Evolutionary conservation across 2,329 filamentous ascomycete species (phyloP).

Genomic region (Nemania bipapillata): DNA sequence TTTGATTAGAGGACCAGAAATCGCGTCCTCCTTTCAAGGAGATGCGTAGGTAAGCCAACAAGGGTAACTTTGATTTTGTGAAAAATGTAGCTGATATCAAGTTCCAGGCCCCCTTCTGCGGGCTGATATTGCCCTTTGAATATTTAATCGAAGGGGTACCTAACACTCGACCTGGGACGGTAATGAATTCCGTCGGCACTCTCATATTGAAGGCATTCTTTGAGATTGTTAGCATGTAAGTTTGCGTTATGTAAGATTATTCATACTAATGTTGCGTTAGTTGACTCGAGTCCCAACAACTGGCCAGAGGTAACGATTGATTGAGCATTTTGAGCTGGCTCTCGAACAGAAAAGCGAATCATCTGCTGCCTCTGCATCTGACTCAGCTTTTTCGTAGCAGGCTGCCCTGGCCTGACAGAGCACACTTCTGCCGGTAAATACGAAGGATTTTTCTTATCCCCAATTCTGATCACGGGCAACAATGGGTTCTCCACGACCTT

Average conservation of each 20-base stretch:
- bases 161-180: conserved; percentile 23
- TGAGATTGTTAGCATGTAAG: conserved; percentile 59
- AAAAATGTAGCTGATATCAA: conserved; percentile 16
- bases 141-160: conserved; percentile 7
- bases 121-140: neutral
- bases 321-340: conserved; percentile 72
- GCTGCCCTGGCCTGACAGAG: conserved; percentile 74
- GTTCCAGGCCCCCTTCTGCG: conserved; percentile 20
- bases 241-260: conserved; percentile 52
- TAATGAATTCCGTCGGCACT: conserved; percentile 15
- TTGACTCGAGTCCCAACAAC: conserved; percentile 70
- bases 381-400: conserved; percentile 68
- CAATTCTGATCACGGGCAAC: conserved; percentile 74
- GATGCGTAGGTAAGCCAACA: conserved; percentile 23
- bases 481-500: conserved; percentile 31
- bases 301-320: conserved; percentile 70
- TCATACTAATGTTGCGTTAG: no score
- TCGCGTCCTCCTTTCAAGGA: neutral
- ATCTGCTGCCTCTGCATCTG: conserved; percentile 72
- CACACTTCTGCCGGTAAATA: no score
- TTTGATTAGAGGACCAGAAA: neutral
- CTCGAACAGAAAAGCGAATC: conserved; percentile 77
- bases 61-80: conserved; percentile 7
- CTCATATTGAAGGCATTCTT: conserved; percentile 17
- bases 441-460: no score